phyloP scores from a whole-genome alignment of 768 basidiomycete genomes.

The Mycena latifolia region DNA sequence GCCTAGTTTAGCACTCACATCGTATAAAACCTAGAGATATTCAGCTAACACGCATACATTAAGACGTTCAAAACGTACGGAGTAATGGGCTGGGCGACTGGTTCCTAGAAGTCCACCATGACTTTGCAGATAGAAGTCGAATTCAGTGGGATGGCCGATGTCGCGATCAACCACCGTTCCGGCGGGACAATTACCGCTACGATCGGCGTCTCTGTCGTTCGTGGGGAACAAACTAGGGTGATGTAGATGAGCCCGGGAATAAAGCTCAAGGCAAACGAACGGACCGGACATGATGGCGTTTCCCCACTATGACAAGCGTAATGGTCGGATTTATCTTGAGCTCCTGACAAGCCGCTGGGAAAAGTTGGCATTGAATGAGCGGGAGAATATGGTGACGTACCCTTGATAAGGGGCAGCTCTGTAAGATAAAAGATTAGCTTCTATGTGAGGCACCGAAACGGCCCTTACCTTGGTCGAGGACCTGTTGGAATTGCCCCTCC shows the following conservation, averaged over 20 bases:
- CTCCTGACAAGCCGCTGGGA: conserved; percentile 71
- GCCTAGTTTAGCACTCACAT: conserved; percentile 46
- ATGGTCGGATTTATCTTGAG: conserved; percentile 73
- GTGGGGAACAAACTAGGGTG: conserved; percentile 62
- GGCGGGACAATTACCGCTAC: conserved; percentile 79
- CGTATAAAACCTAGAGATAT: conserved; percentile 50
- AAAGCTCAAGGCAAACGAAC: neutral
- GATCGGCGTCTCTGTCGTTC: conserved; percentile 61
- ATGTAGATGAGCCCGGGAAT: neutral
- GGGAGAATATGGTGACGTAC: conserved; percentile 50
- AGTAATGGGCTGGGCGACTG: conserved; percentile 64
- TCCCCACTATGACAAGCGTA: conserved; percentile 85
- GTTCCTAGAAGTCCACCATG: conserved; percentile 86
- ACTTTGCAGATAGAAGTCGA: conserved; percentile 84
- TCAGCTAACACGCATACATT: neutral
- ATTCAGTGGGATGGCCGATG: conserved; percentile 77
- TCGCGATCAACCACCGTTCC: conserved; percentile 84
- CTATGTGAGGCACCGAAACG: neutral
- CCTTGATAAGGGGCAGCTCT: conserved; percentile 73
- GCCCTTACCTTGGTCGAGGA: conserved; percentile 64
- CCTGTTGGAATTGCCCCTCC: conserved; percentile 66
- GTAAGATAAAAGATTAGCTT: conserved; percentile 36
- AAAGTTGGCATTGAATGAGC: conserved; percentile 36
- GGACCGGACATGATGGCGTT: conserved; percentile 72
- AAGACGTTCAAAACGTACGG: conserved; percentile 43